These are phyloP conservation scores for Termitomyces sp. DNA, from an alignment of 768 basidiomycete species.

Conservation along the genomic window DNA sequence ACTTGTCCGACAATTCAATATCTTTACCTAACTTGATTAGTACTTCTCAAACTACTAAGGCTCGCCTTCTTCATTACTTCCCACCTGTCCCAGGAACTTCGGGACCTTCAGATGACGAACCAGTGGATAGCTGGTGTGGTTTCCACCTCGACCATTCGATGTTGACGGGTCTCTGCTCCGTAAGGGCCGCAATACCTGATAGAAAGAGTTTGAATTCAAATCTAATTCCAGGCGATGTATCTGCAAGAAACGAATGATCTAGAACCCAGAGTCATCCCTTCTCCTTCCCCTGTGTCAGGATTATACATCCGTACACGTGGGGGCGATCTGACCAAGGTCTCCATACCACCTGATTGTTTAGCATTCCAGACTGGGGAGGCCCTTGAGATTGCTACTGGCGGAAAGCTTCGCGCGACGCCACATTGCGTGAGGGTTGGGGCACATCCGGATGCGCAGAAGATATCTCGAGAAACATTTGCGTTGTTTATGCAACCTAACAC, in stretches of 20 bases:
- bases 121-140: constrained; percentile 90
- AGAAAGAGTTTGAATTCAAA: background rate
- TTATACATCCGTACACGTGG: constrained; percentile 89
- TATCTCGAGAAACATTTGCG: constrained; percentile 86
- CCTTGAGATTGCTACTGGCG: constrained; percentile 82
- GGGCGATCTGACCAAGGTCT: constrained; percentile 74
- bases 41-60: constrained; percentile 83
- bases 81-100: constrained; percentile 50
- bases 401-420: constrained; percentile 84
- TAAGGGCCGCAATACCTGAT: constrained; percentile 27
- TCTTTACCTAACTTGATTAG: constrained; percentile 72
- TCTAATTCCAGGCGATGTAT: constrained; percentile 64
- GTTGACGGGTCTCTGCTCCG: constrained; percentile 90
- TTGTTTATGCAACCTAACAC: constrained; percentile 89
- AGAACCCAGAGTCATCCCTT: constrained; percentile 47
- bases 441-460: constrained; percentile 37
- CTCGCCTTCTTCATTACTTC: constrained; percentile 95
- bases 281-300: constrained; percentile 77
- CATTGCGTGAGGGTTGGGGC: constrained; percentile 85
- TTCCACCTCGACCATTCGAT: constrained; percentile 92
- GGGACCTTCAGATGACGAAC: constrained; percentile 47
- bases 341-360: constrained; percentile 79
- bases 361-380: constrained; percentile 99
- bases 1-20: constrained; percentile 61
- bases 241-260: constrained; percentile 43